These are phyloP conservation scores for Gleditsia sinensis DNA, from an alignment of 306 rosid species.

Conservation along the genomic window DNA sequence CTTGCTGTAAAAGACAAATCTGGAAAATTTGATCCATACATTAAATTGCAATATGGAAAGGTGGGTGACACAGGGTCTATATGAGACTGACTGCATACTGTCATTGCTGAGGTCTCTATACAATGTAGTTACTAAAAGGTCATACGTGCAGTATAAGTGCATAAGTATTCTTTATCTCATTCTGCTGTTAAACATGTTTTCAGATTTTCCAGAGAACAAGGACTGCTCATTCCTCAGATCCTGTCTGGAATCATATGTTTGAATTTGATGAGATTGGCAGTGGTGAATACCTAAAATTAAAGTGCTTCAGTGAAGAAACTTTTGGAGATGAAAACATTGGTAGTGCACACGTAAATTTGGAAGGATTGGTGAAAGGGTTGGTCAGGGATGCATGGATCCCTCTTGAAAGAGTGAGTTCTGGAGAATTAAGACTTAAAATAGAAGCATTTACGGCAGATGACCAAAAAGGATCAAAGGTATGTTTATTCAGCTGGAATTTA, in stretches of 20 bases:
- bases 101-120: background rate
- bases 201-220: slow-evolving; percentile 69
- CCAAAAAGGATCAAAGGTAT: slow-evolving; percentile 61
- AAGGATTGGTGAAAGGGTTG: slow-evolving; percentile 59
- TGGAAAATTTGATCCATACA: slow-evolving; percentile 57
- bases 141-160: background rate
- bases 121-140: slow-evolving; percentile 16
- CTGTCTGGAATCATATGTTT: slow-evolving; percentile 64
- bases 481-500: slow-evolving; percentile 14
- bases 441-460: slow-evolving; percentile 60
- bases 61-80: slow-evolving; percentile 40
- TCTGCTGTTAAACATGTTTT: slow-evolving; percentile 25
- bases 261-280: slow-evolving; percentile 73
- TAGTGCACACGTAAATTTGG: slow-evolving; percentile 71
- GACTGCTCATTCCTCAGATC: slow-evolving; percentile 45
- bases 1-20: slow-evolving; percentile 58
- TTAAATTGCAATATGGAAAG: slow-evolving; percentile 82
- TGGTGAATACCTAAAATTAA: slow-evolving; percentile 66
- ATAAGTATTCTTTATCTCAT: slow-evolving; percentile 11
- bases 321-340: slow-evolving; percentile 69
- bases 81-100: background rate
- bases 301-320: slow-evolving; percentile 57
- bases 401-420: slow-evolving; percentile 71
- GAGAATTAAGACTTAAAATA: slow-evolving; percentile 68
- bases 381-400: slow-evolving; percentile 77